Evolutionary conservation across 352 stramenopile species (phyloP), one percentile per base, ranked within the genome.

Genomic region (Pythium aristosporum): DNA sequence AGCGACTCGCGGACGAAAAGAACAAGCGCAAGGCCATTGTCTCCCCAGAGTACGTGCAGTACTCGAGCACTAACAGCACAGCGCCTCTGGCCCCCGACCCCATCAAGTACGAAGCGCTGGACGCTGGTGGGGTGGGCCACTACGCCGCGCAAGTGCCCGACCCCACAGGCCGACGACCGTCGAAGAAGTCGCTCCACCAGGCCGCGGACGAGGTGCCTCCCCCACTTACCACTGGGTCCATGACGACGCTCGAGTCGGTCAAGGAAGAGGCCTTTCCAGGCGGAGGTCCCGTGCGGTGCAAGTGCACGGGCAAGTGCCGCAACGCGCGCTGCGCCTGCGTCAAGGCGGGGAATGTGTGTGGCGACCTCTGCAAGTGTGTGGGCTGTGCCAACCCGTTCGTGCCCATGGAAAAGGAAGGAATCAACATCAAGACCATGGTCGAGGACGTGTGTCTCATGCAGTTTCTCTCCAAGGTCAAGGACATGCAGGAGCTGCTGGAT

Each of bases 11-110:
- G 0, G 80, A 89, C 23, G 85, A 94, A 28, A 89, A 87, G 49
- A 91, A 87, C 72, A 94, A 94, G 68, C 82, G 85, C 21, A 91
- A 91, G 61, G 82, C 82, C 46, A 74, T 94, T 28, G 81, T 94
- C 47, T 94, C 85, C 25, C 85, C 85, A 15, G 85, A 94, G 62
- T 94, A 91, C 36, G 82, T 91, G 18, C 85, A 94, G 52, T 94
- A 92, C 34, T 39, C 34, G 34, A 39, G 34, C 57, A 80, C 46
- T 47, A 53, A 25, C 34, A 49, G 6, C 1, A 28, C 30, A 43
- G 41, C n/a, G 52, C 54, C 13, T 37, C 34, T 55, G 3, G 18
- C 28, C n/a, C 25, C 23, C 41, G 43, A 63, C 15, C 39, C 80
- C 34, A 63, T 72, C 50, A 71, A 84, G 32, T 48, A 39, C 25